Evolutionary conservation across 192 early-diverging fungal species (phyloP), one percentile per base, ranked within the genome.

Genomic region (Diversispora eburnea): DNA sequence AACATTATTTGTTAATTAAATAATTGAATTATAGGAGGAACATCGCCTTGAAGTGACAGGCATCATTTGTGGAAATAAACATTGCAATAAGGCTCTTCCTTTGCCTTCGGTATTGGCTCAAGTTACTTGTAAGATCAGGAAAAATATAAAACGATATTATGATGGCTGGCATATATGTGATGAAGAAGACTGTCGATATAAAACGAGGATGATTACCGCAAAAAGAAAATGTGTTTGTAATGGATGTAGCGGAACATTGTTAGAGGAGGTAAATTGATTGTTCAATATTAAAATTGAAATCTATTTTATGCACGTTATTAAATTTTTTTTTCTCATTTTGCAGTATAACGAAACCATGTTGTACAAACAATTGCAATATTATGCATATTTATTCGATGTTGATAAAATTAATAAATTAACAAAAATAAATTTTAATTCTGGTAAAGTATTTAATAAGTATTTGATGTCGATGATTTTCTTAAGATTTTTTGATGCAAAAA

Each of bases 291-390:
- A 39, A 45, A 48, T 22, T 19, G 25, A 25, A n/a, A 10, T 61
- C 45, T n/a, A 17, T 52, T 49, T 67, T 41, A 71, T 47, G 13
- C 25, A 7, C 10, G 42, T 76, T 39, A 33, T 67, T 60, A 25
- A 42, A 25, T n/a, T 58, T 22, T 10, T 20, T 67, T 13, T 72
- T 13, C 4, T 13, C 4, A 20, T 60, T 9, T 75, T 41, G n/a
- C 72, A 92, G 87, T 96, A 91, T 74, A 81, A 89, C 41, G 94
- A 96, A 73, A 83, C 80, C 46, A 72, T 68, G 73, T 81, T 98
- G 6, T 93, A 94, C 78, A 91, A 86, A 33, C 95, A 98, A 82
- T 71, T 98, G 39, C 80, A 84, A 61, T 98, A 92, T 75, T 92
- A 86, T 72, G 83, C 86, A 47, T 82, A 83, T 42, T 78, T 95